A percentile compares a stretch with the other conserved stretches of the same genome.
phyloP scores from a whole-genome alignment of 2,329 filamentous ascomycete species.

The Trichoderma citrinoviride region DNA sequence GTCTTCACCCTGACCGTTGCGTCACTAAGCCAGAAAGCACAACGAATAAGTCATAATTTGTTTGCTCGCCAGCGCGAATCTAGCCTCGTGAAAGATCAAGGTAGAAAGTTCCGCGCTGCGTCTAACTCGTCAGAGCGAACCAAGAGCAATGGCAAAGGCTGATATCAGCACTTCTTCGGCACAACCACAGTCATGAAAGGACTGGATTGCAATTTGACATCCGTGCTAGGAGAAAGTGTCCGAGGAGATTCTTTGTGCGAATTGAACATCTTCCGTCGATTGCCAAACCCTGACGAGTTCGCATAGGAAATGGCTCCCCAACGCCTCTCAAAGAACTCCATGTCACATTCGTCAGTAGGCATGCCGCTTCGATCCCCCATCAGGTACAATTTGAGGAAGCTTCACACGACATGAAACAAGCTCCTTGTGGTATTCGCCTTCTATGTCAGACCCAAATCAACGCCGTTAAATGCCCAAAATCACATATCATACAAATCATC shows the following conservation, averaged over 20 bases:
- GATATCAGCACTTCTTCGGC: conserved; percentile 98
- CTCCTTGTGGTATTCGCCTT: conserved; percentile 7
- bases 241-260: no score
- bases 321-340: no score
- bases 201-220: conserved; percentile 99
- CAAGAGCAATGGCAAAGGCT: conserved; percentile 38
- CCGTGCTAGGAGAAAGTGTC: conserved; percentile 69
- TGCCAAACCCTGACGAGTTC: no score
- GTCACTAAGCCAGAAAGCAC: neutral
- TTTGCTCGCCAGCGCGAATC: conserved; percentile 33
- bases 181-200: conserved; percentile 84
- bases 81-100: conserved; percentile 18
- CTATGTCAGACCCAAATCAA: conserved; percentile 9
- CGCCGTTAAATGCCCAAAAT: conserved; percentile 21
- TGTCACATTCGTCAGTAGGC: no score
- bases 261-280: no score
- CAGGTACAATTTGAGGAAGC: neutral
- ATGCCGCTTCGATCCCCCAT: neutral
- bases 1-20: no score
- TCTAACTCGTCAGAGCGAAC: conserved; percentile 30
- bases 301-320: no score
- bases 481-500: conserved; percentile 20
- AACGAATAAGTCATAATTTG: conserved; percentile 15
- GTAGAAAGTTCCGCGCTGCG: conserved; percentile 27
- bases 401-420: neutral